Evolutionary conservation across 2,329 filamentous ascomycete species (phyloP), one percentile per base, ranked within the genome.

Genomic region (Bipolaris cookei): DNA sequence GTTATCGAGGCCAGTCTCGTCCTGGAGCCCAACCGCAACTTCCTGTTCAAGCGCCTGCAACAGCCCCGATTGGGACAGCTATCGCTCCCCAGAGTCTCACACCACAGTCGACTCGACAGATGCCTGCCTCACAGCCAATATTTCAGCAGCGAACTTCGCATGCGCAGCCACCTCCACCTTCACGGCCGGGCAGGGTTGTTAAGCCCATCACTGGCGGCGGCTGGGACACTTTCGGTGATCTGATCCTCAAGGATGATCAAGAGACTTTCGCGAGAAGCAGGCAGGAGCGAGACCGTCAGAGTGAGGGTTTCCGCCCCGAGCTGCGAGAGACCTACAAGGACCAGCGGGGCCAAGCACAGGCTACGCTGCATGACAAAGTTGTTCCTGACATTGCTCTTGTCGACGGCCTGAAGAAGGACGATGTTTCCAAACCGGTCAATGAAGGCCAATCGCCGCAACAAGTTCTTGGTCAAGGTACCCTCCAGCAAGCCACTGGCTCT

Each of bases 1-100:
- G 87, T 63, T 80, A 89, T 25, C 79, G 80, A 42, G 72, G 82
- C 16, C 76, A 83, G 11, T 78, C 79, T 50, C 73, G 80, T 46
- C 74, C 71, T 21, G 53, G 63, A 37, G 28, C 66, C 7, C 68
- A 71, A 45, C 67, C 66, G 52, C 66, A 70, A 53, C 65, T 73
- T 56, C 62, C 70, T 46, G 48, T 64, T 8, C 70, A 72, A 45
- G 39, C 72, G 21, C 48, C 72, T 32, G 58, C 68, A 35, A 61
- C 69, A 35, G 62, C 64, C 13, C 58, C 73, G 10, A 67, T 74
- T 23, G 68, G 64, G 7, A 53, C 65, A 8, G 66, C 58, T 38
- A 49, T 67, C 35, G 50, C 67, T 16, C 54, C 67, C 11, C 59
- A 71, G 58, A 30, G 58, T 51, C 18, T 56, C 50, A 25, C 54